Conservation (phyloP, 768 basidiomycete genomes). For the Amanita rubescens region DNA sequence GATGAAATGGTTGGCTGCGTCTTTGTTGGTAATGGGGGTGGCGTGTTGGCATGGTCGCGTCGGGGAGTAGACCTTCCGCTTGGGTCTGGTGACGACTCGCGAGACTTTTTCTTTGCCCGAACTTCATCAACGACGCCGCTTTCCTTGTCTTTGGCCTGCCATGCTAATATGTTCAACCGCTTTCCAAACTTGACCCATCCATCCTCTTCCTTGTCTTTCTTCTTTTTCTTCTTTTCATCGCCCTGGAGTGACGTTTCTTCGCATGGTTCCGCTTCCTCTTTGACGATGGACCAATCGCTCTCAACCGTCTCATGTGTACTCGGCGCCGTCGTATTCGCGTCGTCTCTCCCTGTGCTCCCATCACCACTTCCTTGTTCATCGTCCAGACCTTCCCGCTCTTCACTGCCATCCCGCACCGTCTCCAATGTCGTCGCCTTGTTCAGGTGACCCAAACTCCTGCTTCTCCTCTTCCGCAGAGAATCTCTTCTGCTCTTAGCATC, state of each 20-base stretch:
- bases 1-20: neutral
- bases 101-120: neutral
- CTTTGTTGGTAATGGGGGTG: neutral
- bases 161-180: constrained; percentile 46
- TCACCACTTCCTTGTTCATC: neutral
- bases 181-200: constrained; percentile 61
- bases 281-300: constrained; percentile 12
- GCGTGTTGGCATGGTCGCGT: neutral
- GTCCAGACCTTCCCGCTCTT: neutral
- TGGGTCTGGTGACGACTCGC: neutral
- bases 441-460: constrained; percentile 4
- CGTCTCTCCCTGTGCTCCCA: constrained; percentile 2
- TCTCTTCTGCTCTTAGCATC: constrained; percentile 7
- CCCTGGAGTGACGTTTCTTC: neutral
- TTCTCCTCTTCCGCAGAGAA: neutral
- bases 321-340: neutral
- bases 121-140: neutral
- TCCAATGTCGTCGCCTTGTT: neutral
- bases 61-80: neutral
- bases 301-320: neutral
- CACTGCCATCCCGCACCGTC: neutral
- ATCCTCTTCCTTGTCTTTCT: constrained; percentile 29
- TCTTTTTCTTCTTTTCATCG: constrained; percentile 23
- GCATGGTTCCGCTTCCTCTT: constrained; percentile 15
- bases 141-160: constrained; percentile 20